Conservation (phyloP, 129 eudicot species). For the Lonicera japonica region DNA sequence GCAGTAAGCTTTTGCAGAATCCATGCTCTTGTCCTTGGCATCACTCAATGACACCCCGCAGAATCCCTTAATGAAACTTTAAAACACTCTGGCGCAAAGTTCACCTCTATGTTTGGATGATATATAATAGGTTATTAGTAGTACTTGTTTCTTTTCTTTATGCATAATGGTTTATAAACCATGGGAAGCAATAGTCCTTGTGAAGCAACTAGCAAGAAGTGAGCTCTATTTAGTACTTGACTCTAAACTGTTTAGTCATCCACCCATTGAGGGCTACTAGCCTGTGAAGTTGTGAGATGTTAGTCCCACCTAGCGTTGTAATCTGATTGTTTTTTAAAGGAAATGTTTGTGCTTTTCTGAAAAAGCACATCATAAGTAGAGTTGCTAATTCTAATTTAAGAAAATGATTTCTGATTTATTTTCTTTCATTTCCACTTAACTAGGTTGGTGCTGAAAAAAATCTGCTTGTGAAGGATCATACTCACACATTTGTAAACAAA, state of each 20-base stretch:
- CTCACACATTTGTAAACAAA: conserved; percentile 92
- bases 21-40: no score
- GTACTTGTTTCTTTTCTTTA: neutral
- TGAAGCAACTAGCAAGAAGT: neutral
- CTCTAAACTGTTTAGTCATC: neutral
- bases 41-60: no score
- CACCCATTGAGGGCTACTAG: neutral
- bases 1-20: no score
- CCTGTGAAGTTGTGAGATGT: no score
- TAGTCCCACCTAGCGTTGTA: neutral
- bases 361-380: neutral
- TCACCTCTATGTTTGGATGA: no score
- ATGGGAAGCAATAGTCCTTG: neutral
- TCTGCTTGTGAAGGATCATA: conserved; percentile 95
- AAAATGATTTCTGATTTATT: neutral
- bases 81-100: no score
- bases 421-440: conserved; percentile 8
- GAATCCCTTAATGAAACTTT: no score
- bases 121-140: neutral
- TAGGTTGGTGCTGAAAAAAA: conserved; percentile 98
- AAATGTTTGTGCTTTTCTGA: neutral
- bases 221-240: neutral
- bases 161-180: neutral
- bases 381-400: neutral
- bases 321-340: neutral